phyloP scores from a whole-genome alignment of 208 protist species.

The Angomonas desouzai region DNA sequence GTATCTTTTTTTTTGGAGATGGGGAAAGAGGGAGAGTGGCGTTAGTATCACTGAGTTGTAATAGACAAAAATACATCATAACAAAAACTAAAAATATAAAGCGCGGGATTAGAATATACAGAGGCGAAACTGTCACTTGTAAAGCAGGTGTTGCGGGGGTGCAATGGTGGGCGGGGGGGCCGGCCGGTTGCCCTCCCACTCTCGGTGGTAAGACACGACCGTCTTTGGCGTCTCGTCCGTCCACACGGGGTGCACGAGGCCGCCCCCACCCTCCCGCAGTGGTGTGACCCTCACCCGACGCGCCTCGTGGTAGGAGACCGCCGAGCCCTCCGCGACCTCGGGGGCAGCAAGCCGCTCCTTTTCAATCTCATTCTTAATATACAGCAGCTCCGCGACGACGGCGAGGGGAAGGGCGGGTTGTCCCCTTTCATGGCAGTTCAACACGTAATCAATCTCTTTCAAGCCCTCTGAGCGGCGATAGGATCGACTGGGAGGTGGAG shows the following conservation, averaged over 20 bases:
- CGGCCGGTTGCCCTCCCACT: too few relatives aligned
- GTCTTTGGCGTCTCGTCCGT: not conserved
- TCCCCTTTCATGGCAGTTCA: constrained; percentile 22
- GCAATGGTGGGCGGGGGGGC: not conserved
- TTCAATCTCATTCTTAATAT: constrained; percentile 23
- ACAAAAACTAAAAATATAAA: too few relatives aligned
- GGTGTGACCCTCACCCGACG: not conserved
- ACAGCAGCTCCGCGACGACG: constrained; percentile 40
- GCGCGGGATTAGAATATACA: too few relatives aligned
- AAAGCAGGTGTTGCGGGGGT: not conserved
- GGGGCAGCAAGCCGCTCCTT: not conserved
- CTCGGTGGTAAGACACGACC: not conserved
- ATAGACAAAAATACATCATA: too few relatives aligned
- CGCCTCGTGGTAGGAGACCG: not conserved
- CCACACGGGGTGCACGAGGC: not conserved
- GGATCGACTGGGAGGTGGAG: not conserved
- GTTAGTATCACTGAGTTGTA: too few relatives aligned
- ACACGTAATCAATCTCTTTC: constrained; percentile 34
- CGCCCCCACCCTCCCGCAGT: not conserved
- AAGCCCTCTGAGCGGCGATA: constrained; percentile 22
- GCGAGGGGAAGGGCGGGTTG: constrained; percentile 17
- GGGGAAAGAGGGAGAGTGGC: not conserved
- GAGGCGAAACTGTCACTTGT: not conserved
- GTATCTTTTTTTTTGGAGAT: too few relatives aligned
- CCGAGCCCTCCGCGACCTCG: too few relatives aligned